phyloP scores from a whole-genome alignment of 148 eudicot species.

The Pouteria glomerata region DNA sequence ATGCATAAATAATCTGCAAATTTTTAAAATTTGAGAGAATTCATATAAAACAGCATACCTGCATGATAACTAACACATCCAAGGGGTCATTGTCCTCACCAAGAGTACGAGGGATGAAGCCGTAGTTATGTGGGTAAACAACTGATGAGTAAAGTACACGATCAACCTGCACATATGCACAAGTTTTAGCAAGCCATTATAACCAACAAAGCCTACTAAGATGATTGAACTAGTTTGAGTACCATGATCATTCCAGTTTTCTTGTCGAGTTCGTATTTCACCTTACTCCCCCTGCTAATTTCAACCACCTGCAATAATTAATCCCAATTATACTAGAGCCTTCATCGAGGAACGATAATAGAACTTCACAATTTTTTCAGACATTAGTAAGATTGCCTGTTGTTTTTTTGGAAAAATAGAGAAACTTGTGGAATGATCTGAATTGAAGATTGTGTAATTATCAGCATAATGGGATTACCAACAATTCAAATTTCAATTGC shows the following conservation, averaged over 20 bases:
- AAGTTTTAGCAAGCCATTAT: neutral
- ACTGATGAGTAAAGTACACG: constrained; percentile 78
- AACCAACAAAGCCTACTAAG: neutral
- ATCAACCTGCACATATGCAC: constrained; percentile 51
- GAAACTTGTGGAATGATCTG: neutral
- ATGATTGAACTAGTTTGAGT: neutral
- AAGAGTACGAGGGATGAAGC: constrained; percentile 71
- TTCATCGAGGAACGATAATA: neutral
- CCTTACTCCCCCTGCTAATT: constrained; percentile 72
- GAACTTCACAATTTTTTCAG: neutral
- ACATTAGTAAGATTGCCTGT: neutral
- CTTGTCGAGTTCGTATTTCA: constrained; percentile 79
- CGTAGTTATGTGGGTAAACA: constrained; percentile 79
- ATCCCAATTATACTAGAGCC: neutral
- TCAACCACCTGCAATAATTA: constrained; percentile 60
- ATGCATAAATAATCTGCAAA: neutral
- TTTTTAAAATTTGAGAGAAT: neutral
- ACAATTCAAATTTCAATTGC: neutral
- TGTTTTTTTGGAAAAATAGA: neutral
- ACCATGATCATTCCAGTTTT: constrained; percentile 81
- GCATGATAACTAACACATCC: constrained; percentile 86
- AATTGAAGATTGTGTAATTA: neutral
- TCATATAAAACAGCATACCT: constrained; percentile 33
- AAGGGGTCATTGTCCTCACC: constrained; percentile 77
- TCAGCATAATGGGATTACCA: neutral